These are phyloP conservation scores for Volutella citrinella DNA, from an alignment of 2,329 filamentous ascomycete genomes.

Conservation along the genomic window DNA sequence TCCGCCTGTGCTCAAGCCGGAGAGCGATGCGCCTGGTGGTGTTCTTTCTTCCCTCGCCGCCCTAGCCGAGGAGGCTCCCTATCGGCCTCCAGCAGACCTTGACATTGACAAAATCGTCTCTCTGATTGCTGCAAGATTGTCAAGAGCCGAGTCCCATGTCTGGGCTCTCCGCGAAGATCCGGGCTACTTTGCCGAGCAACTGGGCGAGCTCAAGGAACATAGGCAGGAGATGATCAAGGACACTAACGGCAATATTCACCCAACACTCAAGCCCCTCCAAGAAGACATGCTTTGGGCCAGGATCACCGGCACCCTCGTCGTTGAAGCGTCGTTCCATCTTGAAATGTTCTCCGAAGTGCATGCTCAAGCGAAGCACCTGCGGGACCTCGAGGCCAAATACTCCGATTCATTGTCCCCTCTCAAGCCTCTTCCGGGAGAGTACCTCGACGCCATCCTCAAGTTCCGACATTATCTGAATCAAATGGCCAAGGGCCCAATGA, in stretches of 20 bases:
- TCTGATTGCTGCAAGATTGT: conserved; percentile 40
- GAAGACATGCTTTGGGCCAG: conserved; percentile 36
- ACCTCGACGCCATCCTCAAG: conserved; percentile 35
- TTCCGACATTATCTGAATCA: conserved; percentile 37
- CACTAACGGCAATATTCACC: too few relatives aligned
- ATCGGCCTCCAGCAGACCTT: conserved; percentile 44
- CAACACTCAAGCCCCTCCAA: too few relatives aligned
- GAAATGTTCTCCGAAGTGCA: conserved; percentile 38
- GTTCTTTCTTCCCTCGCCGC: conserved; percentile 36
- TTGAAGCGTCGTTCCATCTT: conserved; percentile 32
- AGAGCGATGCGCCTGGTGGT: conserved; percentile 29
- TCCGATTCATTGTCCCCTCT: conserved; percentile 25
- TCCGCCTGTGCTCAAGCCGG: conserved; percentile 32
- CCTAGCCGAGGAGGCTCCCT: conserved; percentile 49
- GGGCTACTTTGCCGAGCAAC: conserved; percentile 46
- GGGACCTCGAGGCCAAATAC: conserved; percentile 31
- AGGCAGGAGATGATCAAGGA: conserved; percentile 39
- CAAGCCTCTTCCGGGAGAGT: conserved; percentile 29
- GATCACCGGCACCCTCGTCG: conserved; percentile 32
- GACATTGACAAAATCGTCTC: conserved; percentile 43
- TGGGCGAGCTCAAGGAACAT: conserved; percentile 46
- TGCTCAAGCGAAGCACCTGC: conserved; percentile 24
- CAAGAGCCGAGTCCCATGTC: conserved; percentile 50
- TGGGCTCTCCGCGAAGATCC: conserved; percentile 58
- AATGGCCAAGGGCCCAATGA: conserved; percentile 28